Evolutionary conservation across 805 yeast species (phyloP), one percentile per base, ranked within the genome.

Genomic region (Starmera caribaea): DNA sequence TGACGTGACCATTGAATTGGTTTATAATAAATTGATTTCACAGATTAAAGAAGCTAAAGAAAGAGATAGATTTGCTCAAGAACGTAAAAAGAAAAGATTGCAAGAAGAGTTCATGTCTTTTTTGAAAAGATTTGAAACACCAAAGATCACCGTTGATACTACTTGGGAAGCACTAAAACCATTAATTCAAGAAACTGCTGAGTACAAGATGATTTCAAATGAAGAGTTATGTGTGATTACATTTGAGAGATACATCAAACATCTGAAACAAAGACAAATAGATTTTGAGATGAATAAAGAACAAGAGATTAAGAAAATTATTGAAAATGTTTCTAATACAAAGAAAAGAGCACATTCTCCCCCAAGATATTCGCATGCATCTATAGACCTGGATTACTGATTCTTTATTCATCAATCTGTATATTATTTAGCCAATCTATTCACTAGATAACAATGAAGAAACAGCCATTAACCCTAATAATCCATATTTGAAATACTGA

Each of bases 391-490:
- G 31, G 68, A 63, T 42, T 61, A 62, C 44, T 62, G 43, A 48
- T 14, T 4, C 10, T 9, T 32, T 15, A 27, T 37, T 35, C 21
- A 33, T 17, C 17, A 10, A 24, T 16, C 32, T 36, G 11, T 26
- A 24, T 35, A 26, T 32, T 32, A 7, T 9, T 14, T 21, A 7
- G 12, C 16, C 7, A 17, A 14, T 45, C 48, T 59, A 73, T 44
- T 81, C 87, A 31, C 69, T 67, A 38, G 71, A 68, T 16, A 87
- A 54, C 40, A 89, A 57, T 2, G 95, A 74, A 15, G 87, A 69
- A 16, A 90, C 38, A 3, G 81, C 89, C 63, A 89, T 66, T 27
- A 81, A 54, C 0, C 86, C 96, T 51, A 92, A 62, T 54, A 90
- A 62, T 0, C 80, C 81, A 51, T 74, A 82, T 54, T 87, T 85